A percentile compares a stretch with the other conserved stretches of the same genome.
Evolutionary conservation across 768 basidiomycete genomes (phyloP).

Genomic region (Paxillus rubicundulus): DNA sequence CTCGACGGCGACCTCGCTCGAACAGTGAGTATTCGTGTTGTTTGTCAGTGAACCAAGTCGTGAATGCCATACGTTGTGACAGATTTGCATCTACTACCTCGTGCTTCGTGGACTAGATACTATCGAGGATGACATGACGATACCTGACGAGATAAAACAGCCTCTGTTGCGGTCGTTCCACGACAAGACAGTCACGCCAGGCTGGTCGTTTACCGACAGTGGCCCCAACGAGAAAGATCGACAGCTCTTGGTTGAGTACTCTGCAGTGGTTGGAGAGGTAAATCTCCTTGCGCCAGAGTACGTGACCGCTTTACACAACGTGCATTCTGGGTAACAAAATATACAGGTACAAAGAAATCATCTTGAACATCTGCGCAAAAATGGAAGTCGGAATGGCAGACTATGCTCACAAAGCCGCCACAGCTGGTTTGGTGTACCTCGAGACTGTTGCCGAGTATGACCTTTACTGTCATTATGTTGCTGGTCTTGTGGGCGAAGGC

Average conservation of each 20-base stretch:
- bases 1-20: conserved; percentile 92
- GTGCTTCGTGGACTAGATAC: conserved; percentile 94
- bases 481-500: conserved; percentile 95
- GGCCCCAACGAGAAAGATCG: conserved; percentile 90
- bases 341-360: conserved; percentile 69
- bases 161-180: conserved; percentile 83
- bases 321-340: conserved; percentile 2
- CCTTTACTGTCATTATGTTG: conserved; percentile 98
- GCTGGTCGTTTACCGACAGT: conserved; percentile 81
- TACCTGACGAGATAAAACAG: conserved; percentile 83
- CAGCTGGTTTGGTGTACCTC: conserved; percentile 67
- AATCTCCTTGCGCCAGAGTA: conserved; percentile 61
- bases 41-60: background rate
- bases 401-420: conserved; percentile 80
- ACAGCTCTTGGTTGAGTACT: conserved; percentile 79
- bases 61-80: background rate
- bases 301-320: background rate
- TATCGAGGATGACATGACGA: conserved; percentile 81
- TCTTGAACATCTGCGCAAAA: conserved; percentile 77
- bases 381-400: conserved; percentile 97
- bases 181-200: conserved; percentile 70
- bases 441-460: conserved; percentile 84
- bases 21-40: conserved; percentile 56
- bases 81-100: conserved; percentile 96
- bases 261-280: conserved; percentile 78